A percentile compares a stretch with the other conserved stretches of the same genome.
phyloP scores from a whole-genome alignment of 352 stramenopile genomes.

The Pythium grandisporangium region DNA sequence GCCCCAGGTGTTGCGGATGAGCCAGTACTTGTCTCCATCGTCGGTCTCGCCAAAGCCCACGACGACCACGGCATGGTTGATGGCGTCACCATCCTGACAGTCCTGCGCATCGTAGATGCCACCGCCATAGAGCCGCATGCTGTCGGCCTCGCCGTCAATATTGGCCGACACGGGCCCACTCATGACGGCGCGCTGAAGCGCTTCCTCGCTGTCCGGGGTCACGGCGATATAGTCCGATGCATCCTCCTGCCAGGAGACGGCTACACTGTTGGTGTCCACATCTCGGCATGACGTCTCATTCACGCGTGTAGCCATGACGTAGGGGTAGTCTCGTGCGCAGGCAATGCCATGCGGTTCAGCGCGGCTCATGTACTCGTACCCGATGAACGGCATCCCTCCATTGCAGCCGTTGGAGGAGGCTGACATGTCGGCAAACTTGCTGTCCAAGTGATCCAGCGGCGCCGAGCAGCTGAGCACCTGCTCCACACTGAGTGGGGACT shows the following conservation, averaged over 20 bases:
- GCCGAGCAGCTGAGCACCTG: slow-evolving; percentile 77
- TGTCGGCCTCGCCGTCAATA: slow-evolving; percentile 55
- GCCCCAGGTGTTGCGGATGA: slow-evolving; percentile 87
- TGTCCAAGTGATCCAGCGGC: slow-evolving; percentile 60
- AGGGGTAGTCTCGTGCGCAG: slow-evolving; percentile 56
- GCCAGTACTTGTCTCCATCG: slow-evolving; percentile 74
- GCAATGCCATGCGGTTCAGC: slow-evolving; percentile 55
- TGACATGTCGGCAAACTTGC: slow-evolving; percentile 62
- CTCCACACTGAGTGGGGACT: slow-evolving; percentile 72
- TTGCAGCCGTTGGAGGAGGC: slow-evolving; percentile 78
- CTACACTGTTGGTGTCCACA: slow-evolving; percentile 19
- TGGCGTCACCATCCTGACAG: slow-evolving; percentile 61
- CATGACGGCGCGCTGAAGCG: slow-evolving; percentile 52
- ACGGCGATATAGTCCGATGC: slow-evolving; percentile 50
- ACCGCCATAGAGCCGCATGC: slow-evolving; percentile 79
- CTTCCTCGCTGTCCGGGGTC: slow-evolving; percentile 34
- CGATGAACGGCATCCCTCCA: slow-evolving; percentile 86
- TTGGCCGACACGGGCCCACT: slow-evolving; percentile 66
- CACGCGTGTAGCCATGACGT: slow-evolving; percentile 69
- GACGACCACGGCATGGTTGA: slow-evolving; percentile 85
- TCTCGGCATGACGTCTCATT: slow-evolving; percentile 28
- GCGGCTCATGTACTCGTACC: slow-evolving; percentile 78
- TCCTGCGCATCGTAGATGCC: slow-evolving; percentile 82
- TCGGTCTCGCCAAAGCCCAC: slow-evolving; percentile 77
- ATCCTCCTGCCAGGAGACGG: slow-evolving; percentile 34